Conservation (phyloP, 2,329 filamentous ascomycete species). For the Pezizomycotina sp. region DNA sequence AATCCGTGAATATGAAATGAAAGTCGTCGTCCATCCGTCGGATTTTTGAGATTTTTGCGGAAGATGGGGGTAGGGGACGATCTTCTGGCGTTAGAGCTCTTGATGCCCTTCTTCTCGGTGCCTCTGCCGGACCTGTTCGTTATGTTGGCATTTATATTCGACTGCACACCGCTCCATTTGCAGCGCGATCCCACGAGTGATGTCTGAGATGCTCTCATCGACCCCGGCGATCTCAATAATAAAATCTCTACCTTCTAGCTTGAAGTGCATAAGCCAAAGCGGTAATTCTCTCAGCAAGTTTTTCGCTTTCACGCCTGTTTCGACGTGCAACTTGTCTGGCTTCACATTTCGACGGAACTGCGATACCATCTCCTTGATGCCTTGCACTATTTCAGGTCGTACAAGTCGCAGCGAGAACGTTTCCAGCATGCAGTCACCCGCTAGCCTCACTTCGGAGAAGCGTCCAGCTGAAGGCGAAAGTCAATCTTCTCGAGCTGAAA, state of each 20-base stretch:
- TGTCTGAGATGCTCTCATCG: conserved; percentile 65
- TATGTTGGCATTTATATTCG: conserved; percentile 73
- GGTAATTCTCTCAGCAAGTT: conserved; percentile 59
- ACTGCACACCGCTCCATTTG: conserved; percentile 77
- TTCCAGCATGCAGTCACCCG: conserved; percentile 61
- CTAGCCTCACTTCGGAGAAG: conserved; percentile 74
- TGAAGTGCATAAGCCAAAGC: conserved; percentile 66
- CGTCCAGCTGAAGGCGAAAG: conserved; percentile 67
- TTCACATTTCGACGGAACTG: conserved; percentile 60
- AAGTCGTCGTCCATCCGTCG: conserved; percentile 63
- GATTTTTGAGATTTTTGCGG: conserved; percentile 29
- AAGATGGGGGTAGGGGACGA: conserved; percentile 32
- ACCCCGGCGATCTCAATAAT: conserved; percentile 80
- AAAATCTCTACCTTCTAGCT: conserved; percentile 74
- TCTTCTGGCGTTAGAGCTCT: conserved; percentile 31
- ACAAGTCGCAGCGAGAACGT: conserved; percentile 82
- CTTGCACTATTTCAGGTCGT: conserved; percentile 79
- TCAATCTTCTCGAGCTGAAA: conserved; percentile 79
- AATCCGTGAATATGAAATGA: conserved; percentile 66
- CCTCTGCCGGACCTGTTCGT: conserved; percentile 46
- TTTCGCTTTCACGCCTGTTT: conserved; percentile 41
- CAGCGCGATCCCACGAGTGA: conserved; percentile 65
- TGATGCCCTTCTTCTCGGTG: conserved; percentile 47
- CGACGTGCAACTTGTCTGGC: conserved; percentile 40
- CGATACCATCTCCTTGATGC: conserved; percentile 74